These are phyloP conservation scores for Xylaria sp. DNA, from an alignment of 2,329 filamentous ascomycete genomes.

Conservation along the genomic window DNA sequence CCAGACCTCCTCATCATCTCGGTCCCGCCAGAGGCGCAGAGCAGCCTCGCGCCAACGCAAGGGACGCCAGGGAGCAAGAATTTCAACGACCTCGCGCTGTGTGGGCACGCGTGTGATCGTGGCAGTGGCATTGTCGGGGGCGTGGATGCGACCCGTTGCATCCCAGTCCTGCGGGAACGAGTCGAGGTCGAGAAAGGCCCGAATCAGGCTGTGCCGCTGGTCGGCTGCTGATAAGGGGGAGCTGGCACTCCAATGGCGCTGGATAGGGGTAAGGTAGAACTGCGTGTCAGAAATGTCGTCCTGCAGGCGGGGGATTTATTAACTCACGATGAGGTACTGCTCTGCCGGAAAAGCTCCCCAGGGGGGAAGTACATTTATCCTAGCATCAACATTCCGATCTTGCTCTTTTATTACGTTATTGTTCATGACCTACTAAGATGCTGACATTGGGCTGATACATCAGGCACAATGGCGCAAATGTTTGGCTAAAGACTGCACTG, in stretches of 20 bases:
- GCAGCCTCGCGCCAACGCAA: conserved; percentile 3
- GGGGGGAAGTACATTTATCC: background rate
- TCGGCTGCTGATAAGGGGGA: background rate
- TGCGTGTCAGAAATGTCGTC: background rate
- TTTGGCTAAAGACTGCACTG: no score
- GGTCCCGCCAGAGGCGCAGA: conserved; percentile 3
- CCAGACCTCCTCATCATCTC: conserved; percentile 4
- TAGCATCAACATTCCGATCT: no score
- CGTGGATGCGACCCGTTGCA: background rate
- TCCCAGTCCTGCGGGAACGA: background rate
- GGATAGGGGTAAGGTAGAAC: background rate
- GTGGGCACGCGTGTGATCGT: background rate
- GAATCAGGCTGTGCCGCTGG: background rate
- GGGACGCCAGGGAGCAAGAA: conserved; percentile 7
- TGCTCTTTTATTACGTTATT: no score
- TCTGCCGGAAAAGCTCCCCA: background rate
- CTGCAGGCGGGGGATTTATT: background rate
- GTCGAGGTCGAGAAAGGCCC: background rate
- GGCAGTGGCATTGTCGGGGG: background rate
- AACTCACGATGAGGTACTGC: background rate
- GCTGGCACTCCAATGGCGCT: conserved; percentile 2
- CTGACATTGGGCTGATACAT: no score
- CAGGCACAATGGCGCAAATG: no score
- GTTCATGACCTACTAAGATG: no score
- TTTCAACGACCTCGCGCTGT: background rate